Conservation (phyloP, 805 yeast species). For the Wickerhamiella galacta region DNA sequence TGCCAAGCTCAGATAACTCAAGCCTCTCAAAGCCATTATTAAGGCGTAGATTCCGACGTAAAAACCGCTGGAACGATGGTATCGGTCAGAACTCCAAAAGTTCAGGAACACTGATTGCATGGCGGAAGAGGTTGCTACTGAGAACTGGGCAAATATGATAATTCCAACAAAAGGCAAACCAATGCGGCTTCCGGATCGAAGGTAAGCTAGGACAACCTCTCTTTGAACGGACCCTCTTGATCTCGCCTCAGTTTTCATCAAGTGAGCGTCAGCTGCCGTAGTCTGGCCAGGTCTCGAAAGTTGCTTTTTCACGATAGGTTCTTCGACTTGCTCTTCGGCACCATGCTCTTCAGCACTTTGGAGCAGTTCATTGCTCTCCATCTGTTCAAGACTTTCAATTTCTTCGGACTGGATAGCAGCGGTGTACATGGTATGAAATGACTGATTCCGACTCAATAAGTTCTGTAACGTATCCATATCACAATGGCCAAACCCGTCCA, state of each 20-base stretch:
- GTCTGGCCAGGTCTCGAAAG: conserved; percentile 7
- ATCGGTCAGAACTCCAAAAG: conserved; percentile 55
- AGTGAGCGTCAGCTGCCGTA: conserved; percentile 12
- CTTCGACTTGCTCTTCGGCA: conserved; percentile 23
- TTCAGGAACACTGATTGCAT: conserved; percentile 33
- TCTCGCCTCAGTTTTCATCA: conserved; percentile 21
- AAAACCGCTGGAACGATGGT: conserved; percentile 32
- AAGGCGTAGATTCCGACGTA: conserved; percentile 53
- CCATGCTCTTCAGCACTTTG: neutral
- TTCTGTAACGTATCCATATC: conserved; percentile 46
- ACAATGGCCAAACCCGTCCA: conserved; percentile 42
- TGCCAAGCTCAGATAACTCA: neutral
- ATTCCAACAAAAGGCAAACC: conserved; percentile 17
- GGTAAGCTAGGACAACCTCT: conserved; percentile 36
- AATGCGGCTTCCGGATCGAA: conserved; percentile 26
- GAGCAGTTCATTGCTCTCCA: neutral
- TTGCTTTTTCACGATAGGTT: conserved; percentile 3
- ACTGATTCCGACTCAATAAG: conserved; percentile 28
- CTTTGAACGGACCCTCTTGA: conserved; percentile 18
- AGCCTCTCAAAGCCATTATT: conserved; percentile 32
- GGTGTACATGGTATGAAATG: conserved; percentile 34
- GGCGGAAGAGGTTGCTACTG: conserved; percentile 33
- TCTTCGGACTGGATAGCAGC: conserved; percentile 27
- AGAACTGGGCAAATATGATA: conserved; percentile 10
- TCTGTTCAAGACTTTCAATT: conserved; percentile 10